Base-by-base conservation (phyloP, 2,329 filamentous ascomycete genomes). In the Xylaria sp. region DNA sequence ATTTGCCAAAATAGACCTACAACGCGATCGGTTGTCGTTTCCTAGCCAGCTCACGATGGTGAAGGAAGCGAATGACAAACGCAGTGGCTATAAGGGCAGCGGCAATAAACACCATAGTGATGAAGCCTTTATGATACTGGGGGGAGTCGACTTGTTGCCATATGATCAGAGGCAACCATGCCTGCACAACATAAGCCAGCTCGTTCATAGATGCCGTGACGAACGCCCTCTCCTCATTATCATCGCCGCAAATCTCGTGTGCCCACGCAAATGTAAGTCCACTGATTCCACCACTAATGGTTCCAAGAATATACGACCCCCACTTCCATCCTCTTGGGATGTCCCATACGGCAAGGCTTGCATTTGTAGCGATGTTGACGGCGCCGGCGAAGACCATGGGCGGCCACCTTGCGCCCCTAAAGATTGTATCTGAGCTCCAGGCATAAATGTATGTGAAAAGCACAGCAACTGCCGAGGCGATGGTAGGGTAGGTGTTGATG, bases 121-220 rank as follows among this genome's bases (percentile, higher is more conserved):
- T 82, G 59, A 85, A 90, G 0, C 89, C 89, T 72, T 90, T 90
- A 0, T 79, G 81, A 65, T 91, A 92, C 51, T 80, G 71, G 0
- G 89, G 89, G 0, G 85, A 87, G 65, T 91, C 88, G 0, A 89
- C 82, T 74, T 89, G 87, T 78, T 89, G 86, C 89, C 89, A 92
- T 10, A 91, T 84, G 9, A 91, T 75, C 38, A 90, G 82, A 6
- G 90, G 90, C 49, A 93, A 76, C 90, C 90, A 92, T 0, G 89
- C 88, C 74, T 92, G 89, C 51, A 93, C 79, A 1, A 91, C 88
- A 68, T 92, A 91, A 0, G 89, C 89, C 80, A 92, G 85, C 75
- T 90, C 86, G 68, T 92, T 92, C 88, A 92, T 92, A 17, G 83
- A 80, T 0, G 83, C 90, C 0, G 90, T 85, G 0, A 92, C 88